Conservation (phyloP, 1,139 yeast genomes). For the Saccharomyces hybrid region DNA sequence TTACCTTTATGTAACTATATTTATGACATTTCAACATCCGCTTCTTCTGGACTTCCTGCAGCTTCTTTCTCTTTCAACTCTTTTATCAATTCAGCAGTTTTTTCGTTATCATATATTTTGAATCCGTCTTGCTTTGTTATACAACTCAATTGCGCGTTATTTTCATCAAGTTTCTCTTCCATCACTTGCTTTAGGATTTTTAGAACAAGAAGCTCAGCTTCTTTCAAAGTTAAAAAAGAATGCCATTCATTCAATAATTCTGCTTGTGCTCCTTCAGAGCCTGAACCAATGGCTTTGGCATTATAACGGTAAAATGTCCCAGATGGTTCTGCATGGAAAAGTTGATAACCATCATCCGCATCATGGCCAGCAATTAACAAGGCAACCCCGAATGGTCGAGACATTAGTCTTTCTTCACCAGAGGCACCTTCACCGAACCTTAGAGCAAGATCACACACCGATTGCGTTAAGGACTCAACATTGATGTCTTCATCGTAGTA, state of each 20-base stretch:
- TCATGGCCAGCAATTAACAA: conserved; percentile 91
- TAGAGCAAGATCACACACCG: conserved; percentile 93
- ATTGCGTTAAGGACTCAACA: conserved; percentile 90
- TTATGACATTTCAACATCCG: conserved; percentile 29
- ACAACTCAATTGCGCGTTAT: conserved; percentile 90
- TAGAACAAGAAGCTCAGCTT: conserved; percentile 84
- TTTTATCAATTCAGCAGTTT: conserved; percentile 75
- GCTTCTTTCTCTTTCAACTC: conserved; percentile 64
- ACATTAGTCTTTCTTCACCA: conserved; percentile 95
- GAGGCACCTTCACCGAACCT: conserved; percentile 98
- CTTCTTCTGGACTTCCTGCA: conserved; percentile 35
- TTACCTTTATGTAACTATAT: conserved; percentile 5
- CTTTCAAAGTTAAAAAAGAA: conserved; percentile 83
- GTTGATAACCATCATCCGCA: conserved; percentile 87
- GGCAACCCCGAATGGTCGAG: conserved; percentile 98
- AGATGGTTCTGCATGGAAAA: conserved; percentile 97
- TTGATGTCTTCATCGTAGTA: conserved; percentile 89
- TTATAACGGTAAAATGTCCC: conserved; percentile 97
- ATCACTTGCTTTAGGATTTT: conserved; percentile 93
- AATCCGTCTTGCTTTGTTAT: conserved; percentile 85
- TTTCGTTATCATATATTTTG: conserved; percentile 74
- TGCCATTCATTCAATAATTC: conserved; percentile 96
- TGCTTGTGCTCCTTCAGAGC: conserved; percentile 98
- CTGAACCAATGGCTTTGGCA: conserved; percentile 98
- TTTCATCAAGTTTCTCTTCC: conserved; percentile 97